Conservation (phyloP, 192 early-diverging fungal species). For the Cladochytrium replicatum region DNA sequence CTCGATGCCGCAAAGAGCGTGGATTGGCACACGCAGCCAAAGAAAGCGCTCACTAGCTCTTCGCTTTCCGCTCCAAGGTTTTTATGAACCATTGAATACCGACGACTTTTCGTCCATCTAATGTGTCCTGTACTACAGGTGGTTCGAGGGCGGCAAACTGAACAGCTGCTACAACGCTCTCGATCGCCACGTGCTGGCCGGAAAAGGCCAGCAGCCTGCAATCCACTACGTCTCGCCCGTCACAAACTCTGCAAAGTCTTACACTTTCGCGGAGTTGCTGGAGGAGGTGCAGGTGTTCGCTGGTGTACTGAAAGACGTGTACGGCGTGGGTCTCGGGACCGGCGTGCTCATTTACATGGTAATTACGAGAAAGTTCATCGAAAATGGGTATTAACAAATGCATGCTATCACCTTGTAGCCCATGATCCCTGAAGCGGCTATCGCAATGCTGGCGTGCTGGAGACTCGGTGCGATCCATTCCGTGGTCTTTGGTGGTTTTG, state of each 20-base stretch:
- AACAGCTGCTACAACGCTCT: constrained; percentile 77
- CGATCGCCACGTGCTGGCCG: constrained; percentile 57
- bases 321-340: constrained; percentile 59
- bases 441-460: constrained; percentile 79
- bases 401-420: constrained; percentile 20
- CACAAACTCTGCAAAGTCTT: constrained; percentile 36
- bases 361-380: background rate
- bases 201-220: constrained; percentile 51
- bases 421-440: constrained; percentile 68
- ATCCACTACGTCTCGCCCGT: constrained; percentile 69
- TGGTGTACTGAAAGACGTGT: constrained; percentile 43
- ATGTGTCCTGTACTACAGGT: constrained; percentile 33
- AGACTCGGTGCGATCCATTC: constrained; percentile 74
- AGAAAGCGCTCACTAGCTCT: constrained; percentile 24
- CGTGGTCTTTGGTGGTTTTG: constrained; percentile 64
- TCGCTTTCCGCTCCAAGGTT: too few relatives aligned
- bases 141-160: constrained; percentile 54
- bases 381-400: constrained; percentile 11
- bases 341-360: constrained; percentile 73
- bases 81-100: too few relatives aligned
- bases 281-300: constrained; percentile 58
- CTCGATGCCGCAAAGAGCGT: constrained; percentile 24
- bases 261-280: constrained; percentile 60
- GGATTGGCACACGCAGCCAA: constrained; percentile 37
- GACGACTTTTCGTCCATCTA: constrained; percentile 12